Evolutionary conservation across 345 rosid genomes (phyloP), one percentile per base, ranked within the genome.

Genomic region (Eucalyptus regnans): DNA sequence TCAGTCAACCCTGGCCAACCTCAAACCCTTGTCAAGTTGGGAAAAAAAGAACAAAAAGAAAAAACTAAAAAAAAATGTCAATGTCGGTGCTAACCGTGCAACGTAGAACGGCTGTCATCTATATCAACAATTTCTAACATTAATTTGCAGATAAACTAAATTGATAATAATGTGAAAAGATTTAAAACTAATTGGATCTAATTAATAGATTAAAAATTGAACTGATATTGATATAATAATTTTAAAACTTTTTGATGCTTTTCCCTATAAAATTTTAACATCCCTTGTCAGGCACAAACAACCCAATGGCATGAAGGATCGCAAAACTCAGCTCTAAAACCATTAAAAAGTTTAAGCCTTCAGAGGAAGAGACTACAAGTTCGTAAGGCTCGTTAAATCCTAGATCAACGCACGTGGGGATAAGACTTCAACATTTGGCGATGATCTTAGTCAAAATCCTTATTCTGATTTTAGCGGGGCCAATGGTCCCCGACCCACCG

Each of bases 31-130:
- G 12, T 56, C 6, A 56, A 56, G 62, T 25, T 56, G 12, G 13
- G 13, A 0, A 56, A 23, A 17, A 50, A 50, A 12, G 4, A 16
- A 33, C 33, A 33, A 33, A 33, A 33, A 51, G 1, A 5, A 51
- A 51, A 51, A 6, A 17, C 4, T 51, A 56, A 0, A 41, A 41
- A 41, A 41, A 41, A 5, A 41, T 4, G 29, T 56, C 12, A 56
- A 56, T 22, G 1, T 56, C 1, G 9, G 0, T 2, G 1, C 1
- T 8, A 0, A 8, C 3, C 1, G 0, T 9, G 2, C 5, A 22
- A 56, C 3, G 0, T 56, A 9, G 1, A 1, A 56, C 6, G 0
- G 0, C 8, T 1, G 1, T 3, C 29, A 4, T 56, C 3, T 10
- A 56, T 56, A 0, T 56, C 1, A 23, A 56, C 1, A 23, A 56